Base-by-base conservation (phyloP, 2,329 filamentous ascomycete species). In the Elsinoe arachidis region DNA sequence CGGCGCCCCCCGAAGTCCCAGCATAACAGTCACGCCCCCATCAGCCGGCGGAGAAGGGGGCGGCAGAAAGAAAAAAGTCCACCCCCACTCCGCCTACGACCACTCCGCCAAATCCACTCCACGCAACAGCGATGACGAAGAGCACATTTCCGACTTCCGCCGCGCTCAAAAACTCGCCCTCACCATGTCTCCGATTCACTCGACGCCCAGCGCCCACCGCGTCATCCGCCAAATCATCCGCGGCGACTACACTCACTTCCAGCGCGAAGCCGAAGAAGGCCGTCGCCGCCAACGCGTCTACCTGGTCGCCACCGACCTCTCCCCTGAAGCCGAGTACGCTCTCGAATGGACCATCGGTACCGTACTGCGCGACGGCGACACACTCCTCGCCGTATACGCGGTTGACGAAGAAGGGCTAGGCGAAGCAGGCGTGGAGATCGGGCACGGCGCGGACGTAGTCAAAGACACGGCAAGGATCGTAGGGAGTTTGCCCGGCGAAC, bases 321-420 rank as follows among this genome's bases (percentile, higher is more conserved):
- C 91, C 64, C 88, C 93, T 37, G 93, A 99, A 73, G 91, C 92
- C 3, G 88, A 89, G 5, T 95, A 97, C 70, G 93, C 93, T 1
- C 78, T 99, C 33, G 93, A 99, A 70, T 99, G 93, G 93, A 93
- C 92, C 0, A 91, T 99, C 57, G 93, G 93, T 6, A 97, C 92
- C 0, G 90, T 97, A 5, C 78, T 99, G 30, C 83, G 93, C 51
- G 91, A 97, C 64, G 93, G 93, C 6, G 93, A 99, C 69, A 97
- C 92, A 0, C 78, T 99, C 35, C 84, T 96, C 61, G 90, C 90
- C 2, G 89, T 97, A 46, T 96, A 95, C 73, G 95, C 91, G 58
- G 86, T 95, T 21, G 90, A 96, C 63, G 92, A 97, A 69, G 92
- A 97, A 63, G 72, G 75, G 2, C 63, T 65, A 14, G 72, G 73